phyloP scores from a whole-genome alignment of 495 filamentous ascomycete genomes.

The Penicillium cosmopolitanum region DNA sequence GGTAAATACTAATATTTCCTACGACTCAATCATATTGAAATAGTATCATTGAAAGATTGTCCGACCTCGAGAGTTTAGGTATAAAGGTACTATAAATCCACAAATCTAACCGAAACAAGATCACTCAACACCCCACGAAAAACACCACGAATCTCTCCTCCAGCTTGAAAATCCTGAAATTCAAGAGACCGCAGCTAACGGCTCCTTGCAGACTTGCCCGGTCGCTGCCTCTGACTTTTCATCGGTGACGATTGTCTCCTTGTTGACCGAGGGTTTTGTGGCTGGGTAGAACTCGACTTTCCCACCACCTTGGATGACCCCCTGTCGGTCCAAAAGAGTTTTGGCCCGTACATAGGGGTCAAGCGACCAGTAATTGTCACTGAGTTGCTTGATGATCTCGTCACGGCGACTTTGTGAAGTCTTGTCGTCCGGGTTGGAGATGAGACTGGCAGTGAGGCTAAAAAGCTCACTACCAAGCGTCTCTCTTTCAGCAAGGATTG shows the following conservation, averaged over 20 bases:
- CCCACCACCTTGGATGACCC: constrained; percentile 66
- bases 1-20: no score
- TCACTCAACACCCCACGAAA: no score
- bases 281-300: constrained; percentile 63
- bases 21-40: no score
- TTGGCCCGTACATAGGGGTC: constrained; percentile 76
- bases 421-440: constrained; percentile 31
- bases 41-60: neutral
- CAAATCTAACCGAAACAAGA: neutral
- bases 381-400: constrained; percentile 61
- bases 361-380: constrained; percentile 80
- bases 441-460: constrained; percentile 66
- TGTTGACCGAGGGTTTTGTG: neutral
- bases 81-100: neutral
- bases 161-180: no score
- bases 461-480: constrained; percentile 69
- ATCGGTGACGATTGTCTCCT: neutral
- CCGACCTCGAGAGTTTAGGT: neutral
- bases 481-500: constrained; percentile 57
- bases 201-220: neutral
- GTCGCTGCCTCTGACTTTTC: neutral
- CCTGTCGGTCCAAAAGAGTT: constrained; percentile 69
- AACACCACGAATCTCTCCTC: no score
- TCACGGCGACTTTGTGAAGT: constrained; percentile 58
- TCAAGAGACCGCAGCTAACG: neutral